Conservation (phyloP, 2,329 filamentous ascomycete genomes). For the Polytolypa hystricis region DNA sequence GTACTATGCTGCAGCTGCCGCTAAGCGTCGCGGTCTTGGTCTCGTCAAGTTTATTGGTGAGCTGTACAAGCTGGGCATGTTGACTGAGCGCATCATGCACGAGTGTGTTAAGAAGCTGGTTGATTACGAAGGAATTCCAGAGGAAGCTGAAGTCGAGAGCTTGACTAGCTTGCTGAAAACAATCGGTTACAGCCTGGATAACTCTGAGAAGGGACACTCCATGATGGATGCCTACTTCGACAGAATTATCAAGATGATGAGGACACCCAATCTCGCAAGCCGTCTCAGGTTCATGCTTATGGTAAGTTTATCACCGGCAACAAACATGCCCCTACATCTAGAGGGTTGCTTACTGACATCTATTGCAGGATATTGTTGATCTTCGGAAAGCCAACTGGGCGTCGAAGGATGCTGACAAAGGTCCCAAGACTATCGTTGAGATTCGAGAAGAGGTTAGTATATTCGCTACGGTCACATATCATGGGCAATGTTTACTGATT, state of each 20-base stretch:
- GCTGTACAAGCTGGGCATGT: constrained; percentile 96
- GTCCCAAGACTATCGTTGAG: constrained; percentile 91
- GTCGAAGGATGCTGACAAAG: constrained; percentile 84
- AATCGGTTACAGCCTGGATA: constrained; percentile 78
- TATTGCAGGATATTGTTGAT: constrained; percentile 62
- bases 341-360: constrained; percentile 7
- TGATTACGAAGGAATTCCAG: constrained; percentile 84
- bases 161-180: constrained; percentile 86
- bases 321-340: background rate
- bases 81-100: constrained; percentile 99
- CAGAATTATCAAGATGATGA: constrained; percentile 72
- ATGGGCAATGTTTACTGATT: no score
- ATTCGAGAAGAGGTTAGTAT: constrained; percentile 64
- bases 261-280: constrained; percentile 70
- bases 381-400: constrained; percentile 67
- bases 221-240: constrained; percentile 93
- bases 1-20: constrained; percentile 86
- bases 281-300: constrained; percentile 93
- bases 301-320: constrained; percentile 29
- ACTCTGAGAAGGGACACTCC: constrained; percentile 66
- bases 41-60: constrained; percentile 98
- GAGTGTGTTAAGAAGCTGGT: constrained; percentile 96
- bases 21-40: constrained; percentile 93
- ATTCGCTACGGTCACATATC: no score
- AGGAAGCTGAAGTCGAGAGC: constrained; percentile 93